Evolutionary conservation across 1,139 yeast genomes (phyloP).

Genomic region (Kurtzmaniella quercitrusa): DNA sequence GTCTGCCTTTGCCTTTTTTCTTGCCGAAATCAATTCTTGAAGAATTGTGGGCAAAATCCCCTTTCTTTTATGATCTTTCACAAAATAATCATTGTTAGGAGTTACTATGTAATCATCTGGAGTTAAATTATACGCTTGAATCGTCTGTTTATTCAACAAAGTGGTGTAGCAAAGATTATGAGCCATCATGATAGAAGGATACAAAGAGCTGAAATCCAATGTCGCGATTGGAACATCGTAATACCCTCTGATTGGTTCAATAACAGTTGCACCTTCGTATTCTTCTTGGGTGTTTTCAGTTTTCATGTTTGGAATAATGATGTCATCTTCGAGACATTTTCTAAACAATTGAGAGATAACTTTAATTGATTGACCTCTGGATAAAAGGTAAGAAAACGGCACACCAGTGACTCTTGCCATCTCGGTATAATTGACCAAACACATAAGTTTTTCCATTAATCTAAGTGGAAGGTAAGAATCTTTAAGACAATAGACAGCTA

Average conservation of each 20-base stretch:
- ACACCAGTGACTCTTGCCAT: constrained; percentile 99
- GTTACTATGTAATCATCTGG: constrained; percentile 80
- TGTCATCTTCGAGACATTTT: constrained; percentile 79
- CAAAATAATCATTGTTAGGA: constrained; percentile 92
- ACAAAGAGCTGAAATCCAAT: constrained; percentile 92
- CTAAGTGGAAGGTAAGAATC: constrained; percentile 92
- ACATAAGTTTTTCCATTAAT: constrained; percentile 88
- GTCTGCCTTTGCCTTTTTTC: constrained; percentile 89
- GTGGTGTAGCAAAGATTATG: constrained; percentile 97
- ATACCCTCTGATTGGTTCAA: constrained; percentile 93
- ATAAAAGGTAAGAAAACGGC: constrained; percentile 81
- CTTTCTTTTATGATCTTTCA: constrained; percentile 62
- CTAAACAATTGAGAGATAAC: constrained; percentile 93
- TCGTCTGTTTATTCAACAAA: constrained; percentile 63
- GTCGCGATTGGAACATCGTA: constrained; percentile 98
- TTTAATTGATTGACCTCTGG: constrained; percentile 97
- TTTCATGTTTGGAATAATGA: constrained; percentile 86
- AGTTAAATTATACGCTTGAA: constrained; percentile 57
- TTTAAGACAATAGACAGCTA: constrained; percentile 95
- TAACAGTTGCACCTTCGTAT: constrained; percentile 98
- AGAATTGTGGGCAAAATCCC: constrained; percentile 92
- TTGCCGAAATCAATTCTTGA: constrained; percentile 81
- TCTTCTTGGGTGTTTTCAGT: constrained; percentile 84
- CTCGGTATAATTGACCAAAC: constrained; percentile 93
- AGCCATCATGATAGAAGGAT: constrained; percentile 99